Percentiles rank a stretch among this genome's conserved stretches.
Evolutionary conservation across 2,329 filamentous ascomycete species (phyloP).

Genomic region (Pestalotiopsis sp.): DNA sequence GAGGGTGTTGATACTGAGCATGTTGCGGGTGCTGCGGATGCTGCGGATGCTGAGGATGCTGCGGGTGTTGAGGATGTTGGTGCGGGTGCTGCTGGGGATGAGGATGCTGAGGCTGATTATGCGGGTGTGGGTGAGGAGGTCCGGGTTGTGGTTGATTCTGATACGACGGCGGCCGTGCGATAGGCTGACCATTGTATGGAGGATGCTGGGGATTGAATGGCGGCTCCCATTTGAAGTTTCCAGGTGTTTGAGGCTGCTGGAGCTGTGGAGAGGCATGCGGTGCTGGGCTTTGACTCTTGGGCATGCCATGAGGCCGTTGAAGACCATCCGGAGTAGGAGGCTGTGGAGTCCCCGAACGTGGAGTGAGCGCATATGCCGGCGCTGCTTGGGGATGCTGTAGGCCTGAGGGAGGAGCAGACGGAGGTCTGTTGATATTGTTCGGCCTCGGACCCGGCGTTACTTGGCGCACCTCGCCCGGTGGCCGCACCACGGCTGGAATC

Average conservation of each 20-base stretch:
- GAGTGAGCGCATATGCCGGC: constrained; percentile 29
- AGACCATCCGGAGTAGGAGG: constrained; percentile 29
- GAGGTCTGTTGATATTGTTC: constrained; percentile 20
- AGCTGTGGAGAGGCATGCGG: constrained; percentile 21
- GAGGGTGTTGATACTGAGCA: constrained; percentile 25
- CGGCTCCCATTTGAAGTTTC: constrained; percentile 42
- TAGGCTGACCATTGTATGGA: constrained; percentile 19
- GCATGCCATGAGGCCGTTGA: constrained; percentile 33
- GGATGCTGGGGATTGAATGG: constrained; percentile 38
- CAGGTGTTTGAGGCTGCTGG: constrained; percentile 29
- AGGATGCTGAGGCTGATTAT: constrained; percentile 26
- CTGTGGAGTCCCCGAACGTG: constrained; percentile 27
- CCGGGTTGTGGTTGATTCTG: constrained; percentile 21
- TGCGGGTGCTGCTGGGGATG: constrained; percentile 24
- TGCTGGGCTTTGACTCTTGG: constrained; percentile 32
- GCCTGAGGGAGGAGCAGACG: constrained; percentile 30
- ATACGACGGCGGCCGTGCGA: constrained; percentile 28
- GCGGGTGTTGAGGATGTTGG: constrained; percentile 22
- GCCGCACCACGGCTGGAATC: constrained; percentile 19
- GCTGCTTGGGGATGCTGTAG: constrained; percentile 41
- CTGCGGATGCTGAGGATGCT: constrained; percentile 25
- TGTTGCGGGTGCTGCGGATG: constrained; percentile 22
- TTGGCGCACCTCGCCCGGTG: constrained; percentile 25
- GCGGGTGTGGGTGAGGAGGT: constrained; percentile 19
- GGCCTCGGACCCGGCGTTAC: constrained; percentile 24